Evolutionary conservation across 2,329 filamentous ascomycete species (phyloP), one percentile per base, ranked within the genome.

Genomic region (Penicillium sp.): DNA sequence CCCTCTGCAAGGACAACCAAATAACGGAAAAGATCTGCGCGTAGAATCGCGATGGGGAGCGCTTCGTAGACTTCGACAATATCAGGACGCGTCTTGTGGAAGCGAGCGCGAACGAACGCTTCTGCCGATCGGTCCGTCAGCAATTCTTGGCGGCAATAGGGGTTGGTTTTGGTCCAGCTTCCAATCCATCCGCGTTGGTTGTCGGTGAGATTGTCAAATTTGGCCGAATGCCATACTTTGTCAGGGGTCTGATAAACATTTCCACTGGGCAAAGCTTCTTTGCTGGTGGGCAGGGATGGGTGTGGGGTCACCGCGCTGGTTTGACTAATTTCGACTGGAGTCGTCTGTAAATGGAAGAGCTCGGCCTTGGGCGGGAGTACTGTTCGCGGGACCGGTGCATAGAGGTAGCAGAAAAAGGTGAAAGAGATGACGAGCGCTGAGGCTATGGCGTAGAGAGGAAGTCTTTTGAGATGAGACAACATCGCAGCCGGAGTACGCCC

Each of bases 21-120:
- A 45, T 78, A 77, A 5, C 75, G 72, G 5, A 78, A 64, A n/a
- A 78, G 65, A 55, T 79, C 76, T 4, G 75, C 76, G 52, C 71
- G 70, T 18, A 77, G 59, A 34, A 77, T 77, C 0, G 72, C 69
- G 9, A 76, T 63, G 2, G 63, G 55, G n/a, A 78, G 58, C 0
- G 59, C 55, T 34, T 69, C 60, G 51, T 72, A 77, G 6, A 60
- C 63, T 4, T 72, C 62, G 24, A 77, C 64, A 29, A 78, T 73
- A 44, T 77, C 72, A 0, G 73, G 71, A 32, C 71, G 69, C 7
- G 59, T 59, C 2, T 67, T 46, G 8, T 42, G 11, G 50, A 71
- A 79, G 7, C 67, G 51, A 1, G 62, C 61, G 8, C 61, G 55
- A 1, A 78, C 71, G 38, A 70, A 77, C 2, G 54, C 56, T 21